A percentile compares a stretch with the other conserved stretches of the same genome.
Conservation (phyloP, 1,139 yeast species). For the Geotrichum reessii region DNA sequence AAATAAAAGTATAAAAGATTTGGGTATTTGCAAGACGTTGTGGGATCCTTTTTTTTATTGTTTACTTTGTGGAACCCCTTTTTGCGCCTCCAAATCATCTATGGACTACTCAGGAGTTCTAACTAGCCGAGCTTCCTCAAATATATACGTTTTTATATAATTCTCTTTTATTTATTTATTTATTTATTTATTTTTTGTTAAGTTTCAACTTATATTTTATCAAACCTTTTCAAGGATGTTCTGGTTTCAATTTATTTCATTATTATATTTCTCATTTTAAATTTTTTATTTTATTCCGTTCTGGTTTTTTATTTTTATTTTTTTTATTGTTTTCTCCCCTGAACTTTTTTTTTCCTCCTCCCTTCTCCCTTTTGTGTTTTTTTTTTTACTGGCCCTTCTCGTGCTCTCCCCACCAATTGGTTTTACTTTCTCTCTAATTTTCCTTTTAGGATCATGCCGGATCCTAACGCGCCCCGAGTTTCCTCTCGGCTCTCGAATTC, state of each 20-base stretch:
- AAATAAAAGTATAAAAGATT: no score
- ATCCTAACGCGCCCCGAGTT: slow-evolving; percentile 16
- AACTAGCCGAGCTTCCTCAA: no score
- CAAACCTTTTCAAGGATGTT: background rate
- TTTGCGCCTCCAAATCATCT: background rate
- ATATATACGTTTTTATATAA: no score
- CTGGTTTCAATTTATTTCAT: background rate
- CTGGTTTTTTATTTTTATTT: background rate
- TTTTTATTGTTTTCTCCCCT: background rate
- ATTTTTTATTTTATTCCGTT: background rate
- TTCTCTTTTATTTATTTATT: background rate
- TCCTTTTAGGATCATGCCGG: slow-evolving; percentile 12
- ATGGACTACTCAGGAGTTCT: no score
- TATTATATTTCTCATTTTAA: background rate
- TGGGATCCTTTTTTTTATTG: background rate
- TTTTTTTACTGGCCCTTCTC: background rate
- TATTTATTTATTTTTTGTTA: background rate
- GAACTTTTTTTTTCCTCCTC: background rate
- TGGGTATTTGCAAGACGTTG: no score
- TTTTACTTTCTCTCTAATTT: background rate
- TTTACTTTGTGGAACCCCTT: background rate
- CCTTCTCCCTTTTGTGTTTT: background rate
- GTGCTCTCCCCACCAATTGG: background rate
- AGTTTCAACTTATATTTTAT: background rate
- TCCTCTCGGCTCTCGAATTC: slow-evolving; percentile 19